Conservation (phyloP, 257 asterid genomes). For the Solanum pennellii region DNA sequence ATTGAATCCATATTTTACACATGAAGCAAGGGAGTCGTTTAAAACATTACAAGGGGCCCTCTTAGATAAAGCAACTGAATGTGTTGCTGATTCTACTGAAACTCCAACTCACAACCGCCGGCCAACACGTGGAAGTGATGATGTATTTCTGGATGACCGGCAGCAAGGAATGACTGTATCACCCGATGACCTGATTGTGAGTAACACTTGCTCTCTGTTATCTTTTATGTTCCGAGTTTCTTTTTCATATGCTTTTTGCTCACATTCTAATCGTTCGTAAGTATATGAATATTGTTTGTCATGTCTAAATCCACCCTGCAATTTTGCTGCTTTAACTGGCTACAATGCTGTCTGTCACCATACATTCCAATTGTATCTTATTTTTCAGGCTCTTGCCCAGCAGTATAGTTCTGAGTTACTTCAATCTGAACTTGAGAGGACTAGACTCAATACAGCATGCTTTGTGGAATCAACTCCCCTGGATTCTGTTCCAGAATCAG, state of each 20-base stretch:
- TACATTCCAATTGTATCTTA: not conserved
- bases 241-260: not conserved
- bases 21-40: conserved; percentile 83
- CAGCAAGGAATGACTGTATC: conserved; percentile 66
- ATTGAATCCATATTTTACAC: conserved; percentile 87
- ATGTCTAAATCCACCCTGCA: not conserved
- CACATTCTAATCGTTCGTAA: not conserved
- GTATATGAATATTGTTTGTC: not conserved
- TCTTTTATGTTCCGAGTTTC: not conserved
- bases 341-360: not conserved
- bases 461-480: conserved; percentile 71
- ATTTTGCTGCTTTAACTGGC: not conserved
- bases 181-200: conserved; percentile 79
- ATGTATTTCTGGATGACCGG: conserved; percentile 70
- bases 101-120: conserved; percentile 93
- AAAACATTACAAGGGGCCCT: conserved; percentile 88
- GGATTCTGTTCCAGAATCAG: conserved; percentile 86
- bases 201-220: not conserved
- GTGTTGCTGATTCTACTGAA: conserved; percentile 58
- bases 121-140: conserved; percentile 90
- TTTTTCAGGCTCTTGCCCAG: conserved; percentile 64
- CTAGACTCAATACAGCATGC: conserved; percentile 88
- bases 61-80: conserved; percentile 80
- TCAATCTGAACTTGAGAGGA: conserved; percentile 87
- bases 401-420: conserved; percentile 84